phyloP scores from a whole-genome alignment of 2,329 filamentous ascomycete genomes.

The Teratosphaeriaceae sp. region DNA sequence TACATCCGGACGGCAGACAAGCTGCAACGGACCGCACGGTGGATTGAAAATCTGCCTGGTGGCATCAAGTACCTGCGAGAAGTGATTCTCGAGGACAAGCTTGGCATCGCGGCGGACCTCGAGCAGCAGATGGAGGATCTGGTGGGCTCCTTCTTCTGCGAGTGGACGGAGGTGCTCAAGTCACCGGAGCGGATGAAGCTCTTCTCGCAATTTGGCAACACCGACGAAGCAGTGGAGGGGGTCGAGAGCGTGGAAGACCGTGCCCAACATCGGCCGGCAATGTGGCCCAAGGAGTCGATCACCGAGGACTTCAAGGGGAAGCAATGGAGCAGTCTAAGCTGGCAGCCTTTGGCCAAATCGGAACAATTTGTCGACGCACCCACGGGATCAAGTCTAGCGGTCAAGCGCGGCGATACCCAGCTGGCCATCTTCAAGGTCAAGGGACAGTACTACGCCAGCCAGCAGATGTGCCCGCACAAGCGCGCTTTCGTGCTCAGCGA shows the following conservation, averaged over 20 bases:
- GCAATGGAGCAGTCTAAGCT: slow-evolving; percentile 60
- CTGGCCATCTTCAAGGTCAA: slow-evolving; percentile 79
- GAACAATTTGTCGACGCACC: slow-evolving; percentile 62
- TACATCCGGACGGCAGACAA: slow-evolving; percentile 91
- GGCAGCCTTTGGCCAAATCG: slow-evolving; percentile 73
- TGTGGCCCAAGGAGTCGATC: slow-evolving; percentile 65
- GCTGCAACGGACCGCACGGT: slow-evolving; percentile 79
- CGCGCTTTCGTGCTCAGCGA: slow-evolving; percentile 84
- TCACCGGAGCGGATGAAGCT: slow-evolving; percentile 59
- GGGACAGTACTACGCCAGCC: slow-evolving; percentile 74
- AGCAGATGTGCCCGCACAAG: slow-evolving; percentile 95
- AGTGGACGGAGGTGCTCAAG: slow-evolving; percentile 79
- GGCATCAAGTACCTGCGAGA: slow-evolving; percentile 76
- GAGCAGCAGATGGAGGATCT: slow-evolving; percentile 84
- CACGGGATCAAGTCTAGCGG: slow-evolving; percentile 66
- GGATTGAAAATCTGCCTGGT: slow-evolving; percentile 77
- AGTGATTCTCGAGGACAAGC: slow-evolving; percentile 76
- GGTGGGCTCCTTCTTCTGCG: slow-evolving; percentile 78
- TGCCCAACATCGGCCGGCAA: slow-evolving; percentile 64
- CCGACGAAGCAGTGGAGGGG: slow-evolving; percentile 56
- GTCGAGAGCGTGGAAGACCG: slow-evolving; percentile 68
- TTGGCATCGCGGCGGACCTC: slow-evolving; percentile 76
- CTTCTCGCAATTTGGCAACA: slow-evolving; percentile 83
- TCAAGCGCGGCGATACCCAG: slow-evolving; percentile 86
- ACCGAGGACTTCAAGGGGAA: slow-evolving; percentile 66